Evolutionary conservation across 2,329 filamentous ascomycete species (phyloP), one percentile per base, ranked within the genome.

Genomic region (Phyllosticta citrichinensis): DNA sequence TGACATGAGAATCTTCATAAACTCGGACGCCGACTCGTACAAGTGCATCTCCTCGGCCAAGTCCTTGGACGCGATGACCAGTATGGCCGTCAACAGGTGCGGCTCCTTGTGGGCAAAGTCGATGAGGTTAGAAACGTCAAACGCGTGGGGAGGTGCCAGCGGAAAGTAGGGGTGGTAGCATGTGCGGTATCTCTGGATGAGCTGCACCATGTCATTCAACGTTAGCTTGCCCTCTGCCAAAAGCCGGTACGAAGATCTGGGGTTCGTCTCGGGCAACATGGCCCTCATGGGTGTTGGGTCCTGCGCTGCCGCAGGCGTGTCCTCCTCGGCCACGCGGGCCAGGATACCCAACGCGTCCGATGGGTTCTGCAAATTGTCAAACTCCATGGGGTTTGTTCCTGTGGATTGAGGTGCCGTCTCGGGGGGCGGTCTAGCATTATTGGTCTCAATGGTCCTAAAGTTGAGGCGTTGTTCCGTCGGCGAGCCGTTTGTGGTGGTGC

Each of bases 161-260:
- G 87, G 87, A 61, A 88, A 87, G 73, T 86, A 89, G 0, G 84
- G 83, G 66, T 89, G 86, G 65, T 87, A 89, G 63, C 84, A 79
- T 62, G 84, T 77, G 60, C 82, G 83, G 65, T 87, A 88, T 27
- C 84, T 83, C 50, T 75, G 71, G 19, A 84, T 75, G 51, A 84
- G 73, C 64, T 80, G 75, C 64, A 78, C 79, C 40, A 84, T 74
- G 19, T 78, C 80, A 14, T 77, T 75, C 22, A 75, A 65, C 0
- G 74, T 74, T 8, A 80, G 69, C 6, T 70, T 67, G 5, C 76
- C 77, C 20, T 74, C 70, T 40, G 74, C 71, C 9, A 79, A 67
- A 33, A 78, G 69, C 2, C 62, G 74, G 68, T 74, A 82, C 0
- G 75, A 70, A 77, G 67, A 69, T n/a, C 40, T 47, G 70, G 73